A percentile compares a stretch with the other conserved stretches of the same genome.
phyloP scores from a whole-genome alignment of 371 early-diverging fungal genomes.

The Syncephalastrum monosporum region DNA sequence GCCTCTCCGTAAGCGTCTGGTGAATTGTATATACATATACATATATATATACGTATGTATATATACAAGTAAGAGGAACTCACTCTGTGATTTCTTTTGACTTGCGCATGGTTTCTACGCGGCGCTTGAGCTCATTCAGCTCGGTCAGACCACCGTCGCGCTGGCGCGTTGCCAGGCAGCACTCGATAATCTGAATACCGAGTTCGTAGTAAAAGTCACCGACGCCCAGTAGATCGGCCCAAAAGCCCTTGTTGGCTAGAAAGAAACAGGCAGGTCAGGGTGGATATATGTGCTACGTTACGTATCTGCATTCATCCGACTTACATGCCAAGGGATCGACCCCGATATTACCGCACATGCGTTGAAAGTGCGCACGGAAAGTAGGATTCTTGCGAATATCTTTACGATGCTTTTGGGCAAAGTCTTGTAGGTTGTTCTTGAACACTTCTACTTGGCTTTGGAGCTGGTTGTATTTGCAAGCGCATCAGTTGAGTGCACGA shows the following conservation, averaged over 20 bases:
- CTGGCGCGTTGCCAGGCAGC: conserved; percentile 81
- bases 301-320: background rate
- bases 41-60: no score
- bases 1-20: background rate
- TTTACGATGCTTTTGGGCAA: conserved; percentile 82
- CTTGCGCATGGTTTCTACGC: conserved; percentile 66
- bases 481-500: background rate
- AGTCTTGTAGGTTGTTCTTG: conserved; percentile 79
- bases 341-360: conserved; percentile 91
- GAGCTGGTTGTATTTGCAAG: conserved; percentile 39
- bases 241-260: conserved; percentile 90
- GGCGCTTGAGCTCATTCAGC: conserved; percentile 69
- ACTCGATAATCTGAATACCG: conserved; percentile 88
- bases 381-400: conserved; percentile 87
- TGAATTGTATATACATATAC: no score
- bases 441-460: conserved; percentile 77
- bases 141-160: conserved; percentile 91
- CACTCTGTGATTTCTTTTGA: conserved; percentile 40
- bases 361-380: conserved; percentile 89
- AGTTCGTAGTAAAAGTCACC: conserved; percentile 98
- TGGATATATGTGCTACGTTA: no score
- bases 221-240: conserved; percentile 91
- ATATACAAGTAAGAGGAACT: background rate
- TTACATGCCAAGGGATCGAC: conserved; percentile 94
- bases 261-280: conserved; percentile 1